Conservation (phyloP, 345 rosid genomes). For the Salix koriyanagi region DNA sequence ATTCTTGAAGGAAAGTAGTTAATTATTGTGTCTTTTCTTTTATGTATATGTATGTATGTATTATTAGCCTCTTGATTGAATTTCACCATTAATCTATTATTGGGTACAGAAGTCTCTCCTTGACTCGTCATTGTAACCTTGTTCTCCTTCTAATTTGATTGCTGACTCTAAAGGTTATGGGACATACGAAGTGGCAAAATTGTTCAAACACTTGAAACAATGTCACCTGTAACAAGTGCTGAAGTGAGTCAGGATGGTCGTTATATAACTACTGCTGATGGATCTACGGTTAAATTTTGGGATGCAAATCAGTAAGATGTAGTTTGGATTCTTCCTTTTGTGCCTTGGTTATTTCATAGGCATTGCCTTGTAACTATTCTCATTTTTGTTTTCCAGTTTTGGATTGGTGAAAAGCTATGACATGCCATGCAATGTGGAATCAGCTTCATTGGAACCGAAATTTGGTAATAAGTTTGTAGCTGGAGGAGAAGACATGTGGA, state of each 20-base stretch:
- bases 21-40: no score
- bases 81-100: no score
- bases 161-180: constrained; percentile 59
- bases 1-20: not conserved
- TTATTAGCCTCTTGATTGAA: no score
- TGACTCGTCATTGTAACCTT: not conserved
- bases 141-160: not conserved
- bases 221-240: constrained; percentile 82
- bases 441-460: constrained; percentile 79
- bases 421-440: constrained; percentile 81
- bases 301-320: constrained; percentile 88
- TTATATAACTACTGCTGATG: constrained; percentile 90
- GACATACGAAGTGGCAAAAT: constrained; percentile 82
- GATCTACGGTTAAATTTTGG: constrained; percentile 91
- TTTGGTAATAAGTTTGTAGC: constrained; percentile 76
- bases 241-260: constrained; percentile 96
- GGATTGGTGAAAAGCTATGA: constrained; percentile 82
- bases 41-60: no score
- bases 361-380: constrained; percentile 3
- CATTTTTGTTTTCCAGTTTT: constrained; percentile 44
- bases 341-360: not conserved
- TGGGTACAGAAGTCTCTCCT: not conserved
- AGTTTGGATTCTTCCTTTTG: not conserved
- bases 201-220: constrained; percentile 78
- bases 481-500: constrained; percentile 96